Evolutionary conservation across 768 basidiomycete species (phyloP), one percentile per base, ranked within the genome.

Genomic region (Dioszegia crocea): DNA sequence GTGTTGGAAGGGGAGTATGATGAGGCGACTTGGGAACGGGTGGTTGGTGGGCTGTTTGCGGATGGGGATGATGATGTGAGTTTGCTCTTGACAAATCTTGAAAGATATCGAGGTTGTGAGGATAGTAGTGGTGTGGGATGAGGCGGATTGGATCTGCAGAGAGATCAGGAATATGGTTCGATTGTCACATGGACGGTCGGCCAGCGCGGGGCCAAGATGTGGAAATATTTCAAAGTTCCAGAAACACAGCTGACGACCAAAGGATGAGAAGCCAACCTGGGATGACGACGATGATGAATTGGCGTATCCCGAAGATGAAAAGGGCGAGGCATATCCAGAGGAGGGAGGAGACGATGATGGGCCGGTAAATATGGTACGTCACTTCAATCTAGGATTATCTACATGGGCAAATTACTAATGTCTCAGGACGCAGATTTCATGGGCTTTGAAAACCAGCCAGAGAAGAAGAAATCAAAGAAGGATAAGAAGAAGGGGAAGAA

Each of bases 1-100:
- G 84, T 94, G 66, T 78, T 99, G 5, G 92, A 98, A 11, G 89
- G 85, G 1, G 92, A 97, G 44, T 98, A 90, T 88, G 91, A 97
- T 67, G 87, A 90, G 12, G 84, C 82, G 11, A 83, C 84, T 56
- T 89, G 96, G 70, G 91, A 96, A 63, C 77, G 75, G 33, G 88
- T 90, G 73, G 91, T 99, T 87, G 80, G 83, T 0, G 82, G 80
- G 21, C 73, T 97, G 24, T 89, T 91, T 64, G 64, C 61, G 59
- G 46, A 56, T 24, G 40, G 43, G 11, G 49, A 56, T 31, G 48
- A 44, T 43, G 61, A 59, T 27, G 50, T 57, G 38, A 48, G 46
- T 47, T 17, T 24, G 21, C 16, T 27, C 6, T 40, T 27, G 31
- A 16, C n/a, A n/a, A n/a, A n/a, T n/a, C n/a, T n/a, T n/a, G n/a